Conservation (phyloP, 306 rosid species). For the Vigna trinervia region DNA sequence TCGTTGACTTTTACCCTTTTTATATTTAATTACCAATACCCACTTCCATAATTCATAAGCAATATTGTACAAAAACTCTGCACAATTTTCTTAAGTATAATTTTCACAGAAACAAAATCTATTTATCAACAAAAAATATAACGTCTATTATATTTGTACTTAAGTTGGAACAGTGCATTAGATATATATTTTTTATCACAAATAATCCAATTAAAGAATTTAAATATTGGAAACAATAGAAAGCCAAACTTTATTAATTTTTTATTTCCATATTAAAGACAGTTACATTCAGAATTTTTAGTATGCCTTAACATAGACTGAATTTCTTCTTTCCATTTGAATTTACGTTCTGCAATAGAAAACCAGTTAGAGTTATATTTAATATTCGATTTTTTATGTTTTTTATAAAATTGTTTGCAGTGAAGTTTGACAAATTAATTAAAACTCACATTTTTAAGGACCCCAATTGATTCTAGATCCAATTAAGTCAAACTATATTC, state of each 20-base stretch:
- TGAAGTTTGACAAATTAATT: too few relatives aligned
- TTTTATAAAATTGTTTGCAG: too few relatives aligned
- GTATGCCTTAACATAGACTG: background rate
- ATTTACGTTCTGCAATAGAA: background rate
- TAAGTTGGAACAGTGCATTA: too few relatives aligned
- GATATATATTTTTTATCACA: background rate
- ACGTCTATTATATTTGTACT: too few relatives aligned
- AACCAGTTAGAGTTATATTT: background rate
- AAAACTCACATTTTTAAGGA: too few relatives aligned
- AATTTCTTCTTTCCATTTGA: background rate
- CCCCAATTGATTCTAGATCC: background rate
- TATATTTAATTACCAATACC: too few relatives aligned
- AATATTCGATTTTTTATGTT: background rate
- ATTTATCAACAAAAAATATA: too few relatives aligned
- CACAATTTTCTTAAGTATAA: background rate
- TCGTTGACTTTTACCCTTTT: too few relatives aligned
- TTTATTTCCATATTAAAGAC: background rate
- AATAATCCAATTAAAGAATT: background rate
- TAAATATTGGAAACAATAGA: background rate
- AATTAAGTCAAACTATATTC: background rate
- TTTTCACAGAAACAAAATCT: background rate
- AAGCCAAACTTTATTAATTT: background rate
- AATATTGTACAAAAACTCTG: background rate
- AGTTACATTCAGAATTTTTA: background rate
- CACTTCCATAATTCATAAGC: too few relatives aligned